Base-by-base conservation (phyloP, 306 rosid species). In the Lablab purpureus region DNA sequence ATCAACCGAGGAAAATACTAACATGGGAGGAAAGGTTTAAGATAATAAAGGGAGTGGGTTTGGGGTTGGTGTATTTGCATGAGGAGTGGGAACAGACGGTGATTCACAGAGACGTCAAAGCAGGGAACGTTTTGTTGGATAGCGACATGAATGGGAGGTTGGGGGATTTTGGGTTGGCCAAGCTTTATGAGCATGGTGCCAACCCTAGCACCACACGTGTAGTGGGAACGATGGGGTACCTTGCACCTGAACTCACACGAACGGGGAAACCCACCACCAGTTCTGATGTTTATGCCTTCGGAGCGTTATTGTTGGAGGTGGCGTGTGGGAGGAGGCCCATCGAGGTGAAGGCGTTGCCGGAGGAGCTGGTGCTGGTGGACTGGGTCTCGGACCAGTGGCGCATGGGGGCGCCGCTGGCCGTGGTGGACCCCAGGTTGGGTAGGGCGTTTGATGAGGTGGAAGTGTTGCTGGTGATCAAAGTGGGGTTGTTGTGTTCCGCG, bases 31-130 rank as follows among this genome's bases (percentile, higher is more conserved):
- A 84, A 14, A 90, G 94, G 81, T 86, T 90, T 14, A 86, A 75
- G 75, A 88, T 90, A 28, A 58, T 88, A 49, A 88, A 86, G 32
- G 90, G 91, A 4, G 91, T 88, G n/a, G 91, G 90, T 71, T 84
- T 56, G 1, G 94, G 89, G 8, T 37, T 90, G 2, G 77, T 90
- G 22, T 90, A 90, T 76, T 30, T 90, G 19, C 94, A 90, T 12
- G 91, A 90, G 23, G 94, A 85, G 58, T 88, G 94, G 87, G 94
- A 87, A 47, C 87, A 90, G n/a, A 66, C 86, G 43, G 94, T 90
- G 85, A 84, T 85, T 77, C 93, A 89, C 81, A 82, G 93, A 62
- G 91, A 89, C 68, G 80, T 89, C 0, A 90, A 90, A 80, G 94
- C 94, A 1, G 91, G 87, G 62, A 90, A 90, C 27, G 89, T 90